Base-by-base conservation (phyloP, 495 filamentous ascomycete species). In the Aspergillus funiculosus region DNA sequence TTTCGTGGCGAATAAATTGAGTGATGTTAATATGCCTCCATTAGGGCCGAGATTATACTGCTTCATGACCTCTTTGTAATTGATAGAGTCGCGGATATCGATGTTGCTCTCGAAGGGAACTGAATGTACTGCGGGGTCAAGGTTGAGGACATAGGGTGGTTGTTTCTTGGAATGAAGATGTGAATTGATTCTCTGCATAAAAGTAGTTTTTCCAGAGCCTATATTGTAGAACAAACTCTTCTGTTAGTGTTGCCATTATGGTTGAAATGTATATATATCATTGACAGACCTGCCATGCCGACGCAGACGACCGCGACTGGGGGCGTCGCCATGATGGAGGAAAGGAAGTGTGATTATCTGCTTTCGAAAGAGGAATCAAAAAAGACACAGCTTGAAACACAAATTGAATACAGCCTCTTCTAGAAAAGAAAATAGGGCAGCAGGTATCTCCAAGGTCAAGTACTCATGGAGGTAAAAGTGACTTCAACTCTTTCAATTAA, bases 21-120 rank as follows among this genome's bases (percentile, higher is more conserved):
- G 67, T 2, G 86, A 92, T 4, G 92, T 99, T 52, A 97, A 72
- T 54, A 99, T 97, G n/a, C 90, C 92, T 25, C 92, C 92, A 70
- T 98, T 98, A 4, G 92, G 92, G 0, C 92, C 92, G 0, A 99
- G 80, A 57, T 95, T 95, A 75, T 97, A 97, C 61, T 95, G 87
- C 64, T 87, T 88, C 92, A 99, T 99, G 51, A 99, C 92, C 65
- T 99, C 91, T 64, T 95, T 94, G 76, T 99, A 99, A 71, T 99
- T 95, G 59, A 99, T 88, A 20, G 84, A 89, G 66, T 99, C 94
- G 47, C 94, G 88, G 57, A 99, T 99, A 65, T 99, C 92, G 72
- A 99, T 96, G 67, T 99, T 97, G 69, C 80, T 80, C 48, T 94
- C 88, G 65, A 96, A 99, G n/a, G 92, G 94, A n/a, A 96, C 83